Percentiles rank a stretch among this genome's conserved stretches.
These are phyloP conservation scores for Piper betle DNA, from an alignment of 164 flowering plant genomes.

Conservation along the genomic window DNA sequence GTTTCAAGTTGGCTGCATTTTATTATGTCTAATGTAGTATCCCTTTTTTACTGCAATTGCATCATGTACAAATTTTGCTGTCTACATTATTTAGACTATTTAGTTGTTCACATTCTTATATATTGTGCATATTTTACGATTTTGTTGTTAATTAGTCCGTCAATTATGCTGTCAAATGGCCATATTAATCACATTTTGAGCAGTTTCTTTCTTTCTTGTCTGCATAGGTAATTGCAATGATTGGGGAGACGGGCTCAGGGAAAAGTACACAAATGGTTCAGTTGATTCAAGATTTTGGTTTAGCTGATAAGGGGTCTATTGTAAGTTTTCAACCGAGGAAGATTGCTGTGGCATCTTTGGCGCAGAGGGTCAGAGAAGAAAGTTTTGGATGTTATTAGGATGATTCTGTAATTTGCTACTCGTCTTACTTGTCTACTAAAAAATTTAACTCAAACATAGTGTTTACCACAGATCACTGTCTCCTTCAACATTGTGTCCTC, in stretches of 20 bases:
- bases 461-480: conserved; percentile 80
- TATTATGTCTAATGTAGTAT: too few relatives aligned
- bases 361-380: conserved; percentile 75
- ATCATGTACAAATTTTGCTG: neutral
- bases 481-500: conserved; percentile 81
- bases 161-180: neutral
- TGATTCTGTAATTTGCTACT: conserved; percentile 31
- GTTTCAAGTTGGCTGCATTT: too few relatives aligned
- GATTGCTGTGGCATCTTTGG: conserved; percentile 72
- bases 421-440: conserved; percentile 43
- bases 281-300: conserved; percentile 76
- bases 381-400: conserved; percentile 55
- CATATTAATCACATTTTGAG: neutral
- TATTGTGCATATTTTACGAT: too few relatives aligned
- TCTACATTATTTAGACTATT: neutral
- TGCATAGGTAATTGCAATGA: conserved; percentile 72
- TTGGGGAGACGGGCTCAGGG: conserved; percentile 98
- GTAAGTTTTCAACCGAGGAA: conserved; percentile 94
- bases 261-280: conserved; percentile 96
- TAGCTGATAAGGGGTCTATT: conserved; percentile 33
- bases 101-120: neutral
- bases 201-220: conserved; percentile 6
- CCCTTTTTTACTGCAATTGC: too few relatives aligned
- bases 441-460: conserved; percentile 34
- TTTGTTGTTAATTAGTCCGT: neutral